These are phyloP conservation scores for Nakazawaea laoshanensis DNA, from an alignment of 805 yeast genomes.

Conservation along the genomic window DNA sequence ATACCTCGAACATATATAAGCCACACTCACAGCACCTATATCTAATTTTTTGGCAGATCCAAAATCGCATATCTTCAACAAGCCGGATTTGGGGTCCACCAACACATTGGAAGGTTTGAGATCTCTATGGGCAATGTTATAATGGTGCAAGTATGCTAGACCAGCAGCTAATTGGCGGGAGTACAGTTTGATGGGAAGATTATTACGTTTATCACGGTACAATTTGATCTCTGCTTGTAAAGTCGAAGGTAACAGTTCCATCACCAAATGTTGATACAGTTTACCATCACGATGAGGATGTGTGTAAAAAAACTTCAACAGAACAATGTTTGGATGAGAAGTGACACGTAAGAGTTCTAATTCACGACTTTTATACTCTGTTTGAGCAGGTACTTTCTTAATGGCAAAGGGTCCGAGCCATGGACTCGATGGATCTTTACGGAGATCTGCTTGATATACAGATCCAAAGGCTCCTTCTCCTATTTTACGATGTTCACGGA, in stretches of 20 bases:
- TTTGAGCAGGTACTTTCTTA: constrained; percentile 79
- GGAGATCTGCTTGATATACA: constrained; percentile 62
- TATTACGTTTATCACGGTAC: constrained; percentile 50
- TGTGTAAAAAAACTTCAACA: constrained; percentile 62
- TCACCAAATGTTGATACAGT: constrained; percentile 71
- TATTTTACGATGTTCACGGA: constrained; percentile 63
- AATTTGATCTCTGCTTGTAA: constrained; percentile 68
- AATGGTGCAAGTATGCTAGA: constrained; percentile 73
- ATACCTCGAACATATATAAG: constrained; percentile 93
- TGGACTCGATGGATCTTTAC: constrained; percentile 10
- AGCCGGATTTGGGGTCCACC: constrained; percentile 61
- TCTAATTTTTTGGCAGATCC: constrained; percentile 80
- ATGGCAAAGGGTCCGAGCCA: constrained; percentile 83
- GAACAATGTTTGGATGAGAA: constrained; percentile 73
- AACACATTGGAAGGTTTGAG: constrained; percentile 77
- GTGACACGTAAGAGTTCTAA: constrained; percentile 68
- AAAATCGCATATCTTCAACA: constrained; percentile 74
- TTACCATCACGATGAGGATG: constrained; percentile 57
- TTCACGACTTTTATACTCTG: constrained; percentile 79
- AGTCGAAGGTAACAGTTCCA: constrained; percentile 83
- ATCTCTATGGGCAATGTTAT: constrained; percentile 78
- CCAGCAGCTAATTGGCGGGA: constrained; percentile 77
- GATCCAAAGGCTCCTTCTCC: constrained; percentile 89
- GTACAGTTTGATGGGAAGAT: constrained; percentile 67
- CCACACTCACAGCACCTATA: constrained; percentile 77